phyloP scores from a whole-genome alignment of 495 filamentous ascomycete genomes.

The Cenococcum geophilum region DNA sequence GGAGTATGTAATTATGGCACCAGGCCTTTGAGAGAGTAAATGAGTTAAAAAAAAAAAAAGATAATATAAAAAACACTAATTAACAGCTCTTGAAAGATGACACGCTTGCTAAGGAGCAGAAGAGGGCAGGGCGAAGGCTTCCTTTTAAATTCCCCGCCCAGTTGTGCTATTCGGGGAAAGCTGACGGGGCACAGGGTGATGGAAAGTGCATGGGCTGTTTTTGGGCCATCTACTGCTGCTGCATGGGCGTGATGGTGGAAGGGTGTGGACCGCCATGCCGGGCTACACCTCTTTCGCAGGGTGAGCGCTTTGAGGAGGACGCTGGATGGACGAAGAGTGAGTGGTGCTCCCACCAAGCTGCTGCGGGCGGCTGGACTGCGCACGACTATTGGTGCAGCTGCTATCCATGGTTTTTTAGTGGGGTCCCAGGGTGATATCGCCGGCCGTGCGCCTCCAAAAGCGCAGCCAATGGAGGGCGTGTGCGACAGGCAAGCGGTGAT shows the following conservation, averaged over 20 bases:
- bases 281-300: not conserved
- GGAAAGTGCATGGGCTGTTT: constrained; percentile 5
- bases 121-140: constrained; percentile 21
- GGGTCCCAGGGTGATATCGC: not conserved
- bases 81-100: constrained; percentile 38
- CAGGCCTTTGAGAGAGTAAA: constrained; percentile 28
- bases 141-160: constrained; percentile 23
- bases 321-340: constrained; percentile 21
- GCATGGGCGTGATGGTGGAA: not conserved
- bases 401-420: constrained; percentile 7
- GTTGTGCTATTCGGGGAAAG: not conserved
- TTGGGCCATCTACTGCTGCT: constrained; percentile 10
- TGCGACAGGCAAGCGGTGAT: constrained; percentile 13
- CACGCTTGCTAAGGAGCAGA: constrained; percentile 40
- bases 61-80: constrained; percentile 33
- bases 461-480: constrained; percentile 12
- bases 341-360: constrained; percentile 14
- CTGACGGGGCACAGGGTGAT: constrained; percentile 20
- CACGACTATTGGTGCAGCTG: constrained; percentile 16
- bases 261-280: not conserved
- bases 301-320: constrained; percentile 25
- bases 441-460: constrained; percentile 11
- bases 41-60: constrained; percentile 32
- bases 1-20: constrained; percentile 29
- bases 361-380: constrained; percentile 13